Evolutionary conservation across 306 rosid genomes (phyloP).

Genomic region (Cucurbita ficifolia): DNA sequence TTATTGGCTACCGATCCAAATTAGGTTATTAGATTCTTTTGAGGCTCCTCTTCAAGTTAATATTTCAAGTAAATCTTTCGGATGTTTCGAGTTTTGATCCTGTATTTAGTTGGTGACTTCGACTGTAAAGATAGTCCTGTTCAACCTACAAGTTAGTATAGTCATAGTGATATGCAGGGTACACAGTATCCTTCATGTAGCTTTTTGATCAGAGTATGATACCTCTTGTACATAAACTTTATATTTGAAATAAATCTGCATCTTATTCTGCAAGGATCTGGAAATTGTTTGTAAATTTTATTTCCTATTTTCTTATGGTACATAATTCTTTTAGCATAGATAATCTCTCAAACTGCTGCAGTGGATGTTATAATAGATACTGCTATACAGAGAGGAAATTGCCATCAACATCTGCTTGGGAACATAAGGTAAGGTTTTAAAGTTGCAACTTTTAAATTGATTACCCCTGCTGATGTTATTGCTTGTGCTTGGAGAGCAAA

Average conservation of each 20-base stretch:
- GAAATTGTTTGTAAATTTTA: background rate
- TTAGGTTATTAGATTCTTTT: constrained; percentile 94
- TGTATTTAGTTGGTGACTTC: constrained; percentile 50
- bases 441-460: background rate
- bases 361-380: constrained; percentile 13
- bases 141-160: constrained; percentile 52
- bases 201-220: constrained; percentile 57
- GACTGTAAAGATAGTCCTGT: constrained; percentile 90
- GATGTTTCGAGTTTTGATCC: constrained; percentile 61
- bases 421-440: background rate
- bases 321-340: constrained; percentile 21
- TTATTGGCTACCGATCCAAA: constrained; percentile 31
- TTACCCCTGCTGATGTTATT: background rate
- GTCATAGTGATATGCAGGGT: constrained; percentile 74
- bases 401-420: background rate
- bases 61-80: constrained; percentile 64
- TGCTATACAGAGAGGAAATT: constrained; percentile 5
- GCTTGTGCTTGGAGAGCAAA: background rate
- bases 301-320: constrained; percentile 10
- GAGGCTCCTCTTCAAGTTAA: constrained; percentile 65
- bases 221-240: constrained; percentile 84
- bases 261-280: constrained; percentile 23
- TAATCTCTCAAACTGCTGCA: constrained; percentile 11
- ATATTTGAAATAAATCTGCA: constrained; percentile 67
- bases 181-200: constrained; percentile 69